Conservation (phyloP, 2,329 filamentous ascomycete genomes). For the Magnaporthales sp. region DNA sequence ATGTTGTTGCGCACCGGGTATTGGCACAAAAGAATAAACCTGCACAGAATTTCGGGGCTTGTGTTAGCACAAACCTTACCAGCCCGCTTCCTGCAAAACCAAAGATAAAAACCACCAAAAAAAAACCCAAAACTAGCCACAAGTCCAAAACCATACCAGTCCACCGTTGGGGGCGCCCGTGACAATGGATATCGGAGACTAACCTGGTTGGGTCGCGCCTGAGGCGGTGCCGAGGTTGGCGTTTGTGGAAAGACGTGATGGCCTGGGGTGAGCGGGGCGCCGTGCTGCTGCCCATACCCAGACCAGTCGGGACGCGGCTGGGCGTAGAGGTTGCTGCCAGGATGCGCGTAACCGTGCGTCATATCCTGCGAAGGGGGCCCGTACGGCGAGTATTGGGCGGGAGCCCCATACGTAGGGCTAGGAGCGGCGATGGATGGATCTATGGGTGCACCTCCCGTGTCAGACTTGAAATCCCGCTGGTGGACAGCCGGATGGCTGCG, state of each 20-base stretch:
- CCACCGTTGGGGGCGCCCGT: background rate
- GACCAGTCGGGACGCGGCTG: conserved; percentile 68
- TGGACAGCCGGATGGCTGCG: conserved; percentile 14
- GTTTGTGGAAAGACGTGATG: conserved; percentile 48
- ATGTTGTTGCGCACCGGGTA: conserved; percentile 93
- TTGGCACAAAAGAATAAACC: conserved; percentile 97
- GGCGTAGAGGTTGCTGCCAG: conserved; percentile 53
- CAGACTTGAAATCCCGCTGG: conserved; percentile 59
- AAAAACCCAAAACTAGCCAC: background rate
- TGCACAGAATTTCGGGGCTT: conserved; percentile 32
- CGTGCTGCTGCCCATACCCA: conserved; percentile 50
- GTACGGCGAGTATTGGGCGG: conserved; percentile 80
- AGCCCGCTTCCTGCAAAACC: background rate
- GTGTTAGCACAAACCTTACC: conserved; percentile 9
- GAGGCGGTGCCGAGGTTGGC: conserved; percentile 44
- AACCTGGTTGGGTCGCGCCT: conserved; percentile 52
- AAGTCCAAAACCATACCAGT: background rate
- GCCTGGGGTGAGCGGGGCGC: conserved; percentile 38
- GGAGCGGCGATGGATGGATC: conserved; percentile 94
- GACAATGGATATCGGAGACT: conserved; percentile 19
- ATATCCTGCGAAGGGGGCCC: conserved; percentile 76
- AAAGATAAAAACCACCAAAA: background rate
- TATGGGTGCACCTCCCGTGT: conserved; percentile 96
- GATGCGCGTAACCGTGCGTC: conserved; percentile 66
- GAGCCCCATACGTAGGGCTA: conserved; percentile 76